These are phyloP conservation scores for Exobasidium rhododendri DNA, from an alignment of 1,284 basidiomycete species.

Conservation along the genomic window DNA sequence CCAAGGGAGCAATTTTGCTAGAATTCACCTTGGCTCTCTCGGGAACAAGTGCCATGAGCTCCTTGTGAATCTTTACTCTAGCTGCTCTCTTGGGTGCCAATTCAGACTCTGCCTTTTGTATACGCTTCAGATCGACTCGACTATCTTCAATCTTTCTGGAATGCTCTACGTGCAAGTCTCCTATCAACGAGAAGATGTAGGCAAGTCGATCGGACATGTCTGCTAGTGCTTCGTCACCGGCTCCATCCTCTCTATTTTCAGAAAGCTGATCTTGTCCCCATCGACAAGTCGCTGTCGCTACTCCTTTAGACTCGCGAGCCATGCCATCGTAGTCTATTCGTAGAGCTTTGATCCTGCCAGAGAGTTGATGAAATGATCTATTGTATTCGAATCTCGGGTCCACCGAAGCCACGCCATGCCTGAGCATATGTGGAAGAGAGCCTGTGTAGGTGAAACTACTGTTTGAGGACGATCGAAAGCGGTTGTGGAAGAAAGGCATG, in stretches of 20 bases:
- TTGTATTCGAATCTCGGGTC: conserved; percentile 46
- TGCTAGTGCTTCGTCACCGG: conserved; percentile 35
- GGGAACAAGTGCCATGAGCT: conserved; percentile 37
- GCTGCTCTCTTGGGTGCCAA: conserved; percentile 28
- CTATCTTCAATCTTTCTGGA: conserved; percentile 32
- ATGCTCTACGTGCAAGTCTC: conserved; percentile 42
- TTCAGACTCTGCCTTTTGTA: conserved; percentile 37
- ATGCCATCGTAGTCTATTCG: conserved; percentile 43
- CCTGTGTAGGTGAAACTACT: conserved; percentile 35
- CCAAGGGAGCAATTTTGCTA: conserved; percentile 22
- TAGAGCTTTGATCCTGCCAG: conserved; percentile 37
- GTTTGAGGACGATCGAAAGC: neutral
- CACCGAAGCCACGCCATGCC: conserved; percentile 37
- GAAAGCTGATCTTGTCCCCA: conserved; percentile 42
- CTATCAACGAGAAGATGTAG: conserved; percentile 38
- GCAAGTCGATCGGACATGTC: conserved; percentile 42
- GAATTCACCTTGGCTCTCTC: conserved; percentile 28
- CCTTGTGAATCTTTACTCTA: conserved; percentile 36
- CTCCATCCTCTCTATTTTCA: conserved; percentile 34
- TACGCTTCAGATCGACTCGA: conserved; percentile 33
- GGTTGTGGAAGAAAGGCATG: neutral
- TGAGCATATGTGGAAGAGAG: conserved; percentile 38
- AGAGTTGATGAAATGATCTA: conserved; percentile 37
- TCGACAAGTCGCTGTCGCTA: conserved; percentile 36
- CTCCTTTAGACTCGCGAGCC: conserved; percentile 32